These are phyloP conservation scores for Ramaria sp. DNA, from an alignment of 768 basidiomycete genomes.

Conservation along the genomic window DNA sequence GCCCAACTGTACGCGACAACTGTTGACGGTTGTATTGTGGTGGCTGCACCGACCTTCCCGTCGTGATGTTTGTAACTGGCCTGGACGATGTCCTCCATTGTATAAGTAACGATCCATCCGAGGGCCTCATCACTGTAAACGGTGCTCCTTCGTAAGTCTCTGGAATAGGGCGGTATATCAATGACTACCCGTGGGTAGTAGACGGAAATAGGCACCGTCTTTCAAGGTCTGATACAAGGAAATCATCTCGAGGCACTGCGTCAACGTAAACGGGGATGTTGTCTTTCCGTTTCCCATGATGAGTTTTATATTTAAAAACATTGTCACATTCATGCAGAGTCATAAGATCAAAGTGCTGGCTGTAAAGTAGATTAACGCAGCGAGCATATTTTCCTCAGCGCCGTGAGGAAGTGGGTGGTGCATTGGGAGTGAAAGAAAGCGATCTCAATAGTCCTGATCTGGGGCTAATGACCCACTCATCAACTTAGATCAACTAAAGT, in stretches of 20 bases:
- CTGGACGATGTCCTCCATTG: neutral
- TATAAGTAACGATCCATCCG: neutral
- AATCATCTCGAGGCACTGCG: neutral
- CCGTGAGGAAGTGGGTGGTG: too few relatives aligned
- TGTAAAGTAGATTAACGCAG: neutral
- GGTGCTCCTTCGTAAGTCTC: neutral
- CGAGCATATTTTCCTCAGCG: neutral
- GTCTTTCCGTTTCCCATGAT: neutral
- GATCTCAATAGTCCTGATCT: too few relatives aligned
- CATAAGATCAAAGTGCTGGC: neutral
- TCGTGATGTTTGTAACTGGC: neutral
- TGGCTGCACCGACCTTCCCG: neutral
- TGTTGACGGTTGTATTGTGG: neutral
- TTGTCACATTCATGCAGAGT: neutral
- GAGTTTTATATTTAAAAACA: neutral
- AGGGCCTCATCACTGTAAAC: neutral
- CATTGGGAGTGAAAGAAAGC: too few relatives aligned
- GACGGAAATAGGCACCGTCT: neutral
- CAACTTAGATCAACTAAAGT: too few relatives aligned
- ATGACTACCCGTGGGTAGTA: neutral
- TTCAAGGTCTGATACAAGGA: neutral
- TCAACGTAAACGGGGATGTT: neutral
- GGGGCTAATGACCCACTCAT: too few relatives aligned
- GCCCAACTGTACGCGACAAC: neutral
- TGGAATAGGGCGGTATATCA: neutral